These are phyloP conservation scores for Umbelopsis vinacea DNA, from an alignment of 192 early-diverging fungal genomes.

Conservation along the genomic window DNA sequence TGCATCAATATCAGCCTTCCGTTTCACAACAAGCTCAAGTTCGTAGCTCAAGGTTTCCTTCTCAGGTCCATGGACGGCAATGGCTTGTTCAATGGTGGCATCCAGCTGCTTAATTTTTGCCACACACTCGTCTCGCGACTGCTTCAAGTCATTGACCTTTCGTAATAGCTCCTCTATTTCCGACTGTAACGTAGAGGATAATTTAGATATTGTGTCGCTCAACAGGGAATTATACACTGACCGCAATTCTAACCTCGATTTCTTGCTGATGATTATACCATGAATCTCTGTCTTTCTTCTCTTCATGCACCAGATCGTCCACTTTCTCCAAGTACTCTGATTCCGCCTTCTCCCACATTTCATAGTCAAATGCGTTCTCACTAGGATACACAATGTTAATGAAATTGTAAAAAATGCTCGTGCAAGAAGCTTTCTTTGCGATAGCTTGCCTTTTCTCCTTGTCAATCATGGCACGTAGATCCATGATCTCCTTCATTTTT, in stretches of 20 bases:
- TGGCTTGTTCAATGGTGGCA: slow-evolving; percentile 9
- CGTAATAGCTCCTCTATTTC: slow-evolving; percentile 11
- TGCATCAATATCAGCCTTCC: slow-evolving; percentile 11
- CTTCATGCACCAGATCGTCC: slow-evolving; percentile 3
- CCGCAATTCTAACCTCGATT: neutral
- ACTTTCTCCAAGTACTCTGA: slow-evolving; percentile 2
- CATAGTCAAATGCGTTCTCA: slow-evolving; percentile 15
- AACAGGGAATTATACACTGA: neutral
- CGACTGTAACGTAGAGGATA: neutral
- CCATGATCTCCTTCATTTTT: slow-evolving; percentile 1
- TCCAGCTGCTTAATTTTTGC: neutral
- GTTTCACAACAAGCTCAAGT: neutral
- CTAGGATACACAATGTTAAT: neutral
- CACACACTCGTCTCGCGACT: slow-evolving; percentile 1
- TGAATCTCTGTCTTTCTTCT: neutral
- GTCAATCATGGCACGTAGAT: neutral
- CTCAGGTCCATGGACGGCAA: slow-evolving; percentile 1
- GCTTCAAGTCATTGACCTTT: slow-evolving; percentile 11
- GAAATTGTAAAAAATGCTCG: too few species aligned
- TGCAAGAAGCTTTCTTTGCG: too few species aligned
- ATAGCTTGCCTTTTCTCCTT: neutral
- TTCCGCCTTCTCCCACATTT: slow-evolving; percentile 22
- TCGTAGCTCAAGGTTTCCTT: neutral
- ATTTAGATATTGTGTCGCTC: too few species aligned
- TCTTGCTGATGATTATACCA: neutral